phyloP scores from a whole-genome alignment of 352 stramenopile species.

The Phytophthora hibernalis region DNA sequence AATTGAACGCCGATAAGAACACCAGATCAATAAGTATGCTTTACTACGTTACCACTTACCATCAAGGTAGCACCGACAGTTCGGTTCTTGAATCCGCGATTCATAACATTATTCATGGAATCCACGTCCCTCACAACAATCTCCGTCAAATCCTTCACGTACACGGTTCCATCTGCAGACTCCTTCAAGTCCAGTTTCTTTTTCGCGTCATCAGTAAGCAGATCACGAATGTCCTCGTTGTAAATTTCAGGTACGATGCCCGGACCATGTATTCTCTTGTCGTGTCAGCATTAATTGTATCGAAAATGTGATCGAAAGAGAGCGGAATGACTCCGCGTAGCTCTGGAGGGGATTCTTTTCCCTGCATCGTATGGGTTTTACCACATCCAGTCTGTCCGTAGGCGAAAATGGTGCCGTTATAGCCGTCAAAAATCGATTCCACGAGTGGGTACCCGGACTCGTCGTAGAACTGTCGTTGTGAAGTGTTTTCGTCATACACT shows the following conservation, averaged over 20 bases:
- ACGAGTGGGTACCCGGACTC: conserved; percentile 88
- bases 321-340: conserved; percentile 83
- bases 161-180: conserved; percentile 77
- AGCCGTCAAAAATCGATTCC: conserved; percentile 92
- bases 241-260: conserved; percentile 95
- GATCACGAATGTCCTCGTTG: conserved; percentile 94
- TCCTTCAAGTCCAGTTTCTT: conserved; percentile 90
- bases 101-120: conserved; percentile 88
- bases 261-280: conserved; percentile 84
- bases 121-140: conserved; percentile 79
- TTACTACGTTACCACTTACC: conserved; percentile 34
- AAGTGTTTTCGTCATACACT: conserved; percentile 90
- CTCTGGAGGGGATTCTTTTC: conserved; percentile 75
- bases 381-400: conserved; percentile 90
- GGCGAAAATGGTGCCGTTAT: conserved; percentile 93
- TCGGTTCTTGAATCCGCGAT: conserved; percentile 83
- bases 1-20: background rate
- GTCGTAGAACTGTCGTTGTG: conserved; percentile 88
- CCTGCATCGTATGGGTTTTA: conserved; percentile 90
- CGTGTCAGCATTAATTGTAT: conserved; percentile 78
- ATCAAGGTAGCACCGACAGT: conserved; percentile 85
- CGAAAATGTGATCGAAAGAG: conserved; percentile 90
- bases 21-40: background rate
- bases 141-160: conserved; percentile 91
- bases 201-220: conserved; percentile 84